These are phyloP conservation scores for Marsdenia floribunda DNA, from an alignment of 257 asterid genomes.

Conservation along the genomic window DNA sequence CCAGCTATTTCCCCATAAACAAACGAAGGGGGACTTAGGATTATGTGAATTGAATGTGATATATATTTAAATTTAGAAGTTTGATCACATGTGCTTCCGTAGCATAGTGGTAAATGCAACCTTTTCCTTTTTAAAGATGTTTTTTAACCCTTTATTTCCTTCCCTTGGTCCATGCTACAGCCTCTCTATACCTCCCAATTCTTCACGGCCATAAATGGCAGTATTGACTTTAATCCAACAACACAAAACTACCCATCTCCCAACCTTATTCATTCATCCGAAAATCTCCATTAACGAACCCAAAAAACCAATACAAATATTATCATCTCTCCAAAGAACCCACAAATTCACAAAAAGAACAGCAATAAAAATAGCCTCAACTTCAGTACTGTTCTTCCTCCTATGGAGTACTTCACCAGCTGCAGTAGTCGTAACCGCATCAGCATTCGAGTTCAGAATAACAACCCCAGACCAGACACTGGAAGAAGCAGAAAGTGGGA, in stretches of 20 bases:
- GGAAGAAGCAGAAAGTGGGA: no score
- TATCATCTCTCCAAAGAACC: conserved; percentile 9
- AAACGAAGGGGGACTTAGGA: no score
- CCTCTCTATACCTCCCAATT: no score
- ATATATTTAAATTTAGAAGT: no score
- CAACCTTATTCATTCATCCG: conserved; percentile 7
- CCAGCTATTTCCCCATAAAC: no score
- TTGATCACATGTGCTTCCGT: no score
- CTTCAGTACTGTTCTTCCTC: conserved; percentile 11
- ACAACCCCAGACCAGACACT: conserved; percentile 69
- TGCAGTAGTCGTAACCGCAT: conserved; percentile 5
- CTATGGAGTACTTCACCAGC: neutral
- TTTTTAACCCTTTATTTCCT: no score
- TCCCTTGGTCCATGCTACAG: no score
- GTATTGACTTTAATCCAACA: conserved; percentile 18
- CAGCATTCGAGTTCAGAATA: conserved; percentile 51
- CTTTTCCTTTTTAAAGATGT: no score
- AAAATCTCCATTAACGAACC: conserved; percentile 10
- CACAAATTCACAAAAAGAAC: conserved; percentile 29
- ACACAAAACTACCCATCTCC: conserved; percentile 14
- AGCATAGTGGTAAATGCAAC: no score
- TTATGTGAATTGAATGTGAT: no score
- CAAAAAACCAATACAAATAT: conserved; percentile 15
- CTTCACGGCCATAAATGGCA: no score
- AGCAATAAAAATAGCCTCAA: conserved; percentile 10